Conservation (phyloP, 176 grass and related monocot species). For the Puccinellia tenuiflora region DNA sequence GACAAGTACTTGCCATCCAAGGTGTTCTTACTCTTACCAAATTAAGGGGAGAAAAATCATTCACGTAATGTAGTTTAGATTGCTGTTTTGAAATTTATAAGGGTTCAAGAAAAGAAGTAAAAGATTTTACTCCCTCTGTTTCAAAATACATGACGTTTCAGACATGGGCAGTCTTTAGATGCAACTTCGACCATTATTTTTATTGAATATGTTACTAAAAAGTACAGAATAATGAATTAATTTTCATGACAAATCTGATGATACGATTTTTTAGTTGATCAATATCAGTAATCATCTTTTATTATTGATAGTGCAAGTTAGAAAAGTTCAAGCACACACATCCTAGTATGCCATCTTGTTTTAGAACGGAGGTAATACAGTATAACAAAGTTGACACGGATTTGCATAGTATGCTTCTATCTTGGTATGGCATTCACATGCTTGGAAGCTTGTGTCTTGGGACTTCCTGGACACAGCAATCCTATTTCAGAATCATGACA, state of each 20-base stretch:
- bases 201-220: background rate
- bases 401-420: constrained; percentile 14
- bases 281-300: background rate
- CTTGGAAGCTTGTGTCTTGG: constrained; percentile 44
- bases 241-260: background rate
- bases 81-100: background rate
- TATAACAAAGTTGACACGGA: background rate
- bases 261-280: background rate
- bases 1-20: background rate
- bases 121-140: background rate
- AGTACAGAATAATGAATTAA: background rate
- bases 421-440: constrained; percentile 7
- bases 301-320: background rate
- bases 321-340: background rate
- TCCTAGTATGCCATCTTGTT: background rate
- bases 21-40: background rate
- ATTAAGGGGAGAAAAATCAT: background rate
- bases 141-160: background rate
- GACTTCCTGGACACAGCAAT: constrained; percentile 27
- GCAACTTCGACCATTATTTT: background rate
- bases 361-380: background rate
- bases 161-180: background rate
- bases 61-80: background rate
- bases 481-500: constrained; percentile 20
- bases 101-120: background rate